Percentiles rank a stretch among this genome's conserved stretches.
Evolutionary conservation across 1,284 basidiomycete genomes (phyloP).

Genomic region (Cryptococcus hybrid): DNA sequence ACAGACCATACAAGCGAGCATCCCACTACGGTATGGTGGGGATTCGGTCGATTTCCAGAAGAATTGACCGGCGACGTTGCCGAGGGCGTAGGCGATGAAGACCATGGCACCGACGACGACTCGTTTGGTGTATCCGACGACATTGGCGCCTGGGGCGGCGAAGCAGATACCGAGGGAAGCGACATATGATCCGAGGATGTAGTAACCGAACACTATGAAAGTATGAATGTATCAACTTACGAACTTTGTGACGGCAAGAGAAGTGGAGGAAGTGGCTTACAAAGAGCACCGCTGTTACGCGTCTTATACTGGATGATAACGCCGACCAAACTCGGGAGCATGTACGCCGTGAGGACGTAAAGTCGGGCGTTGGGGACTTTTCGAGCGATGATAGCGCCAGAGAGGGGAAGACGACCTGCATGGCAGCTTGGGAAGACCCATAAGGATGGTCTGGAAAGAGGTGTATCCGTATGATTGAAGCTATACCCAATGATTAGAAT

Average conservation of each 20-base stretch:
- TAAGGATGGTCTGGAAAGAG: slow-evolving; percentile 35
- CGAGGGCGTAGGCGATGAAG: slow-evolving; percentile 28
- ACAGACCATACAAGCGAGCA: slow-evolving; percentile 34
- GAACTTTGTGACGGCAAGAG: not conserved
- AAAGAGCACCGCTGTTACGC: slow-evolving; percentile 18
- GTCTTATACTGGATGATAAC: slow-evolving; percentile 26
- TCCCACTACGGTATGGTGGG: slow-evolving; percentile 32
- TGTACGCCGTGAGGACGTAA: slow-evolving; percentile 28
- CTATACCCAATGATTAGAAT: slow-evolving; percentile 2
- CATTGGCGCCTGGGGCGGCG: slow-evolving; percentile 33
- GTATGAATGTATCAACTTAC: no score
- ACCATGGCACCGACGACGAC: slow-evolving; percentile 28
- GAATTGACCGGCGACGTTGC: slow-evolving; percentile 27
- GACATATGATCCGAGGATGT: slow-evolving; percentile 37
- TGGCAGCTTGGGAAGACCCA: slow-evolving; percentile 30
- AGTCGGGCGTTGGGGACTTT: slow-evolving; percentile 16
- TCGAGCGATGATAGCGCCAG: slow-evolving; percentile 28
- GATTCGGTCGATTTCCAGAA: slow-evolving; percentile 30
- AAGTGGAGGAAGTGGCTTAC: slow-evolving; percentile 14
- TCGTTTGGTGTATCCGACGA: slow-evolving; percentile 34
- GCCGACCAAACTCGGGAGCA: slow-evolving; percentile 22
- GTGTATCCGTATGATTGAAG: slow-evolving; percentile 37
- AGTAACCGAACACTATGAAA: slow-evolving; percentile 32
- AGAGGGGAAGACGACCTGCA: slow-evolving; percentile 34
- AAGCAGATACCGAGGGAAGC: slow-evolving; percentile 30